phyloP scores from a whole-genome alignment of 2,329 filamentous ascomycete species.

The Aspergillus pseudotamarii region DNA sequence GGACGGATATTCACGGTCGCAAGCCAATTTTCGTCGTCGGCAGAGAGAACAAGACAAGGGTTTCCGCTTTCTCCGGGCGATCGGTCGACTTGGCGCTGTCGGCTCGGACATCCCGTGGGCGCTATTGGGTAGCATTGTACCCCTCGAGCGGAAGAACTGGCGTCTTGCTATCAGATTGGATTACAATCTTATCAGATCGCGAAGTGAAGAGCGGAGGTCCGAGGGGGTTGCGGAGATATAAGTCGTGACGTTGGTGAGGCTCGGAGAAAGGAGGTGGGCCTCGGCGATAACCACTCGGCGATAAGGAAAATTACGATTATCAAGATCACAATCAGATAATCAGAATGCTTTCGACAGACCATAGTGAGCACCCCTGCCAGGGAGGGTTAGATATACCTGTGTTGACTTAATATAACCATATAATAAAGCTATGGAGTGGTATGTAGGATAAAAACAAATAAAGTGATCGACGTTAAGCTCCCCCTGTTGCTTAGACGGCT shows the following conservation, averaged over 20 bases:
- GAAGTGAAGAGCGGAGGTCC: background rate
- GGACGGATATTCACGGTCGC: background rate
- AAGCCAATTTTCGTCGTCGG: background rate
- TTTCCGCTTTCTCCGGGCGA: background rate
- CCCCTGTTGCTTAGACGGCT: background rate
- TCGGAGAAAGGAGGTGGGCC: background rate
- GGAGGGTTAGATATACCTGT: background rate
- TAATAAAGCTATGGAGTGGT: accelerated
- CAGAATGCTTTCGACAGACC: background rate
- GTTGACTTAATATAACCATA: background rate
- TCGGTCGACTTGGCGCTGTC: background rate
- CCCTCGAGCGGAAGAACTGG: background rate
- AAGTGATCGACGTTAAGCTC: background rate
- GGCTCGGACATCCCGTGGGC: background rate
- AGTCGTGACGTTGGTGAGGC: background rate
- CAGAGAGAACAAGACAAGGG: background rate
- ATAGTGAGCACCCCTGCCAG: background rate
- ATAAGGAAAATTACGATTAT: background rate
- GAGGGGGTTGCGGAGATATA: background rate
- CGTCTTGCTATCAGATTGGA: background rate
- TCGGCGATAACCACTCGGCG: background rate
- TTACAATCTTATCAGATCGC: background rate
- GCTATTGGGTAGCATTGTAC: background rate
- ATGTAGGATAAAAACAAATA: accelerated
- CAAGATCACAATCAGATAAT: background rate